Conservation (phyloP, 2,329 filamentous ascomycete species). For the Setomelanomma holmii region DNA sequence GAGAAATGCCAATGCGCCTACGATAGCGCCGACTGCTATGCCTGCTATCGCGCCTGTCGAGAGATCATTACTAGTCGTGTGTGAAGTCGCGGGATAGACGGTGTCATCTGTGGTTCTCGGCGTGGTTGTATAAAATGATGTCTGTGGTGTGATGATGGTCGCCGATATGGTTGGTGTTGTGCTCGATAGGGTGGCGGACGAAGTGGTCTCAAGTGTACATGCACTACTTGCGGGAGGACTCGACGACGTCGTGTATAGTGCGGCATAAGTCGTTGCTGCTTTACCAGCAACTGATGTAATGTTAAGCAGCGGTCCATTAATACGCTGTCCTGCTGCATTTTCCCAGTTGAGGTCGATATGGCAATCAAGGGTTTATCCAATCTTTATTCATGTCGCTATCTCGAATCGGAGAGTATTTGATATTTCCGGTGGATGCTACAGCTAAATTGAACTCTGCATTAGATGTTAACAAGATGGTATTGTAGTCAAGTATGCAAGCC, state of each 20-base stretch:
- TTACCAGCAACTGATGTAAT: constrained; percentile 3
- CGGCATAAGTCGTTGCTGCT: constrained; percentile 6
- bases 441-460: not conserved
- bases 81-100: not conserved
- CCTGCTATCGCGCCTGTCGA: constrained; percentile 6
- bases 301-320: constrained; percentile 2
- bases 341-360: constrained; percentile 10
- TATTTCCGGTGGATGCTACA: constrained; percentile 5
- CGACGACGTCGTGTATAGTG: constrained; percentile 3
- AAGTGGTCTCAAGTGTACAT: not conserved
- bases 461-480: not conserved
- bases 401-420: constrained; percentile 2
- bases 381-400: constrained; percentile 3
- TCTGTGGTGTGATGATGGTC: not conserved
- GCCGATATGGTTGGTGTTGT: not conserved
- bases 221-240: not conserved
- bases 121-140: not conserved
- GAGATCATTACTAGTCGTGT: not conserved
- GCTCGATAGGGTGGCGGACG: not conserved
- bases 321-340: not conserved
- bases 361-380: constrained; percentile 4
- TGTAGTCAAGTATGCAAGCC: not conserved
- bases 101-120: not conserved
- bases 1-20: constrained; percentile 1
- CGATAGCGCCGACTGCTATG: constrained; percentile 5